Evolutionary conservation across 768 basidiomycete species (phyloP).

Genomic region (Antrodiella citrinella): DNA sequence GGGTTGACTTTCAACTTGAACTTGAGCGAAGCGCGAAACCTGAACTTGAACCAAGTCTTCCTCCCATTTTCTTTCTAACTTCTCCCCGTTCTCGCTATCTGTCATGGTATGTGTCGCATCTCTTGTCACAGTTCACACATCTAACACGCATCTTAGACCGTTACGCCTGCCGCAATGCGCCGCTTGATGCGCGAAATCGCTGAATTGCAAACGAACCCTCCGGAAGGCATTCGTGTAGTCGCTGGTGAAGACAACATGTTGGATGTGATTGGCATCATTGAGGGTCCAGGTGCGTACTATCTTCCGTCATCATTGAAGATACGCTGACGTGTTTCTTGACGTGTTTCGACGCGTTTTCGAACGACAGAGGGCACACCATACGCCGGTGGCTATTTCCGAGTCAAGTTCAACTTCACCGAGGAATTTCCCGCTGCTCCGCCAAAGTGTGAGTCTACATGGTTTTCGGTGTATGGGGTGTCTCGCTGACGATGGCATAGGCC

Average conservation of each 20-base stretch:
- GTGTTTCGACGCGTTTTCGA: constrained; percentile 9
- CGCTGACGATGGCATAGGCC: constrained; percentile 54
- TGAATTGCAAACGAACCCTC: constrained; percentile 74
- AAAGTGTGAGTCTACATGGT: constrained; percentile 63
- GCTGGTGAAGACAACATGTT: constrained; percentile 85
- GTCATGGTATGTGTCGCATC: neutral
- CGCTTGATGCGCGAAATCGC: constrained; percentile 82
- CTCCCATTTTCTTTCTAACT: neutral
- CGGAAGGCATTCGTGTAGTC: constrained; percentile 87
- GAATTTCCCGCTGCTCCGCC: constrained; percentile 93
- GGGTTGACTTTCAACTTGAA: neutral
- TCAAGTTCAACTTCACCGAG: constrained; percentile 84
- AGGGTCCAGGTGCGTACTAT: constrained; percentile 66
- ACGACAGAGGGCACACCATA: constrained; percentile 56
- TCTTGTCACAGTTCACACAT: neutral
- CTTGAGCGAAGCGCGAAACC: neutral
- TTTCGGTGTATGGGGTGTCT: neutral
- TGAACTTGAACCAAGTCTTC: neutral
- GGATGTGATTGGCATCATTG: constrained; percentile 79
- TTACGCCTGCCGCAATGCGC: constrained; percentile 57
- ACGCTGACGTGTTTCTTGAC: constrained; percentile 5
- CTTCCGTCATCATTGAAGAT: constrained; percentile 6
- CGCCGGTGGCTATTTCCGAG: constrained; percentile 61
- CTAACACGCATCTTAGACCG: constrained; percentile 25
- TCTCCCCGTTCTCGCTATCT: neutral